Base-by-base conservation (phyloP, 768 basidiomycete genomes). In the Clitopilus hobsonii region DNA sequence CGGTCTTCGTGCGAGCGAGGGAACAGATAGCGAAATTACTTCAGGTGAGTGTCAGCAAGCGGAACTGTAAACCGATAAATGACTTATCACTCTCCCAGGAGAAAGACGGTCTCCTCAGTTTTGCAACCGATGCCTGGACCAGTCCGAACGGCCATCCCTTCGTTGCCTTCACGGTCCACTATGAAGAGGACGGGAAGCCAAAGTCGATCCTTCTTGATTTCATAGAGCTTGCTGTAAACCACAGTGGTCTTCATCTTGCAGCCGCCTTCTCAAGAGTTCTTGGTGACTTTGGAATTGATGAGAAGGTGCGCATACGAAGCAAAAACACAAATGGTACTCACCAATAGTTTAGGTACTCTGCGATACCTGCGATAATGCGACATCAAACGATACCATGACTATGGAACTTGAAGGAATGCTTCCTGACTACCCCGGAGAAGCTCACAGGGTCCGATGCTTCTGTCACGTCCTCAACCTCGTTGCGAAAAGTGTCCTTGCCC, bases 331-430 rank as follows among this genome's bases (percentile, higher is more conserved):
- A 38, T 32, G 36, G 45, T 18, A n/a, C 25, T 14, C 45, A 18
- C 23, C 45, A n/a, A n/a, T n/a, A n/a, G n/a, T n/a, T n/a, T 48
- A 58, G 62, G 54, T 71, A n/a, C 56, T 71, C 5, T 57, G 62
- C n/a, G 51, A 71, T 13, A 70, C 63, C 22, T 61, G 55, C 22
- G 65, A 72, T 47, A 70, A 78, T 55, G 69, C 71, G 5, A 58
- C 61, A 0, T 56, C 58, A 10, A 76, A 78, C 38, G 67, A 74
- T 52, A 60, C 48, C 0, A 74, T 79, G 74, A 61, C 71, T 1
- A 51, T 49, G 0, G 51, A 63, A n/a, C 69, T 77, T 7, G 57
- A n/a, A 1, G 16, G 58, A 0, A 36, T 62, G 0, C 1, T 77
- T 0, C 45, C 36, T 0, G 30, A 28, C 3, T 73, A 69, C 45